Evolutionary conservation across 768 basidiomycete genomes (phyloP).

Genomic region (Tulasnella sp.): DNA sequence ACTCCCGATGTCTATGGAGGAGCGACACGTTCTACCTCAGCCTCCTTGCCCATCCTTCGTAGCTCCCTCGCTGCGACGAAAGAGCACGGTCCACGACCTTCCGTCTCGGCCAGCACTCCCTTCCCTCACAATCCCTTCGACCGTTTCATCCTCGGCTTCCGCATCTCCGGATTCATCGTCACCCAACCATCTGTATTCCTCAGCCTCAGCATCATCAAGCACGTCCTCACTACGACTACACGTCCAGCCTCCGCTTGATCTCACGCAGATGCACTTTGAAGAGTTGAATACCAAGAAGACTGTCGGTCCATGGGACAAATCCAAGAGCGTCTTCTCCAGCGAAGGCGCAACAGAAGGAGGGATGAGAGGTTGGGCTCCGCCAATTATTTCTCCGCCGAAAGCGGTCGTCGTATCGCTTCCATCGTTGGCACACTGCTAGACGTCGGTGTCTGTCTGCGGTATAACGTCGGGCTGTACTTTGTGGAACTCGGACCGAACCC

Average conservation of each 20-base stretch:
- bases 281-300: neutral
- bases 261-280: neutral
- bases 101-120: neutral
- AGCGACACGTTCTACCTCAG: neutral
- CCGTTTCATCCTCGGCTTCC: neutral
- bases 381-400: constrained; percentile 8
- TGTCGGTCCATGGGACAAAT: constrained; percentile 6
- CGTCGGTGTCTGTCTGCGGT: neutral
- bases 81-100: neutral
- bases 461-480: neutral
- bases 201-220: constrained; percentile 8
- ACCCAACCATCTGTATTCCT: neutral
- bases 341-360: neutral
- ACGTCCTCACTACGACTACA: neutral
- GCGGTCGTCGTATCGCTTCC: constrained; percentile 5
- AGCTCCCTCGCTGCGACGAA: neutral
- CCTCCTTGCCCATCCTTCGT: constrained; percentile 4
- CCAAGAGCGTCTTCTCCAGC: neutral
- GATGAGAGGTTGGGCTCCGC: neutral
- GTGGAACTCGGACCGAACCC: neutral
- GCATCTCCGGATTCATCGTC: neutral
- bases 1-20: neutral
- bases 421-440: neutral
- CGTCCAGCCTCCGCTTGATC: neutral
- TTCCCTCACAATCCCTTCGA: neutral